These are phyloP conservation scores for Saxophila tyrrhenica DNA, from an alignment of 495 filamentous ascomycete species.

Conservation along the genomic window DNA sequence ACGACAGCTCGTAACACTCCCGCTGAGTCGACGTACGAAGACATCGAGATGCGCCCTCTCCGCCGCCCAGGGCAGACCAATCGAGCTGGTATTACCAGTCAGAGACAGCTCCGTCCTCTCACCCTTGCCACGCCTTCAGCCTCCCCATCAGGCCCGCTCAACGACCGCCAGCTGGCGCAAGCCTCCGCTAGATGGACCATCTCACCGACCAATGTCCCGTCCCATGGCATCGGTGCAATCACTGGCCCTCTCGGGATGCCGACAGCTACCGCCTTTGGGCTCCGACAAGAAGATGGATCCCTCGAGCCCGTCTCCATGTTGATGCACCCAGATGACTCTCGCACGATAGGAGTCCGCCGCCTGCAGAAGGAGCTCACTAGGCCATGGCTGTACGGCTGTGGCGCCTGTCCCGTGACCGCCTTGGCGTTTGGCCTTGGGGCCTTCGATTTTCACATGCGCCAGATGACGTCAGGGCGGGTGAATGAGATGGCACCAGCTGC, in stretches of 20 bases:
- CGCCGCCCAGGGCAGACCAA: neutral
- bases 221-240: neutral
- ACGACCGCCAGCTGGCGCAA: slow-evolving; percentile 10
- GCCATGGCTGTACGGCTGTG: neutral
- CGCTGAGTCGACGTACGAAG: neutral
- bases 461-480: neutral
- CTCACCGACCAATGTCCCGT: neutral
- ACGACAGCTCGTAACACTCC: neutral
- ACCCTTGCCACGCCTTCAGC: neutral
- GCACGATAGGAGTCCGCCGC: neutral
- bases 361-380: slow-evolving; percentile 4
- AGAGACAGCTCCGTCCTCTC: slow-evolving; percentile 2
- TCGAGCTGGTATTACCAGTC: slow-evolving; percentile 5
- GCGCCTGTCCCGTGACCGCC: slow-evolving; percentile 5
- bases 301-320: neutral
- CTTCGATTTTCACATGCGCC: neutral
- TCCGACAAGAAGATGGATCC: neutral
- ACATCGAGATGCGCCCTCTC: neutral
- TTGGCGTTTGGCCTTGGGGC: slow-evolving; percentile 9
- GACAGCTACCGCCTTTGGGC: neutral
- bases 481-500: slow-evolving; percentile 6
- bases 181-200: slow-evolving; percentile 9
- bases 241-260: neutral
- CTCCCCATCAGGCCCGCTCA: slow-evolving; percentile 3
- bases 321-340: neutral